Conservation (phyloP, 306 rosid species). For the Oxytropis ochrocephala region DNA sequence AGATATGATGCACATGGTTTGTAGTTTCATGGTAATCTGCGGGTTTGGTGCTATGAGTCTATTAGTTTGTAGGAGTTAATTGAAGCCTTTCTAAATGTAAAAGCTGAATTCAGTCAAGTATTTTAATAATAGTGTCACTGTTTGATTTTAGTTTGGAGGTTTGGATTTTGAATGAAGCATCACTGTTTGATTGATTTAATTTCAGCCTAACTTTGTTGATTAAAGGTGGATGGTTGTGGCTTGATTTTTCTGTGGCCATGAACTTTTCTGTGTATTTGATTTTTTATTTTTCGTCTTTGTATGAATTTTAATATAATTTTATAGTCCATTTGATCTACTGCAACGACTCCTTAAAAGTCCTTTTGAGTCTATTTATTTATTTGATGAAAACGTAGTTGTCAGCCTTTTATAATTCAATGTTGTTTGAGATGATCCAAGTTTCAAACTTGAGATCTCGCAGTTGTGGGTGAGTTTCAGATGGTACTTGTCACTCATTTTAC, state of each 20-base stretch:
- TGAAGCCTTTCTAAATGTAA: too few relatives aligned
- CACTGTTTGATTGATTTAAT: slow-evolving; percentile 17
- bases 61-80: too few relatives aligned
- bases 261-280: background rate
- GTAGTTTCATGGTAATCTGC: too few relatives aligned
- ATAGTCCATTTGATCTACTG: background rate
- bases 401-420: background rate
- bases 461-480: too few relatives aligned
- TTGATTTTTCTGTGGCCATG: background rate
- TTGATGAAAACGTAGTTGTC: background rate
- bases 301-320: background rate
- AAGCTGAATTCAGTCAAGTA: background rate
- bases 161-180: background rate
- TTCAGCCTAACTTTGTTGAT: background rate
- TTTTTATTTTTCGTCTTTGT: background rate
- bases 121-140: background rate
- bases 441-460: too few relatives aligned
- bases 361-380: background rate
- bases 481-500: too few relatives aligned
- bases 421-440: too few relatives aligned
- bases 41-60: too few relatives aligned
- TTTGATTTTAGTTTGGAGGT: slow-evolving; percentile 15
- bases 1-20: too few relatives aligned
- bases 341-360: background rate
- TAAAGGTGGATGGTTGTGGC: background rate